Percentiles rank a stretch among this genome's conserved stretches.
These are phyloP conservation scores for Trichophaea hybrida DNA, from an alignment of 2,329 filamentous ascomycete species.

Conservation along the genomic window DNA sequence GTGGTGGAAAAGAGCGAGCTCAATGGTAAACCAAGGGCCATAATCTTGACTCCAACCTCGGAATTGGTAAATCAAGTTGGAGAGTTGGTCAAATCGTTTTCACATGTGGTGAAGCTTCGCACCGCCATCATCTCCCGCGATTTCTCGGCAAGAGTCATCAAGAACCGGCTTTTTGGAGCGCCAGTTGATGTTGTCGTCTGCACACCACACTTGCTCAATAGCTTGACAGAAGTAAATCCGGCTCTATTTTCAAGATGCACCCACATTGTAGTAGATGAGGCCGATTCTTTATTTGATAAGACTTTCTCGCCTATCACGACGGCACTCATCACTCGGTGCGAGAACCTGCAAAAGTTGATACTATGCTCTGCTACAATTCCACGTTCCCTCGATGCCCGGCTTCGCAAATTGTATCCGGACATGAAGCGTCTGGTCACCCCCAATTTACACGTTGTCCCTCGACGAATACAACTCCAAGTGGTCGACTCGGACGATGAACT, in stretches of 20 bases:
- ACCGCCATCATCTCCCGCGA: slow-evolving; percentile 68
- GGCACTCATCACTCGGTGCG: slow-evolving; percentile 64
- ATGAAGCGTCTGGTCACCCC: slow-evolving; percentile 81
- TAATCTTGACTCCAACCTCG: slow-evolving; percentile 81
- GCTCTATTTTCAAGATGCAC: slow-evolving; percentile 84
- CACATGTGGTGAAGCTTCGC: slow-evolving; percentile 76
- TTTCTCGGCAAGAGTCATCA: slow-evolving; percentile 62
- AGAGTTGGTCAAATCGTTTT: slow-evolving; percentile 62
- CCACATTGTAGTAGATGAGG: slow-evolving; percentile 85
- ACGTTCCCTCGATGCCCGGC: slow-evolving; percentile 67
- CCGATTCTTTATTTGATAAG: slow-evolving; percentile 86
- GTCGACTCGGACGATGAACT: slow-evolving; percentile 86
- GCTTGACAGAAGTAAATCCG: slow-evolving; percentile 77
- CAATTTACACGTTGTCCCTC: slow-evolving; percentile 88
- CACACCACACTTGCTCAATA: slow-evolving; percentile 78
- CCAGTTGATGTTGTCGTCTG: slow-evolving; percentile 77
- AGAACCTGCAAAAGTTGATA: slow-evolving; percentile 69
- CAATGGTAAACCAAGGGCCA: slow-evolving; percentile 62
- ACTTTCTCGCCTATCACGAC: slow-evolving; percentile 77
- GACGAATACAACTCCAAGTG: slow-evolving; percentile 83
- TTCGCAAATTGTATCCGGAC: slow-evolving; percentile 68
- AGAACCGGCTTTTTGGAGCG: slow-evolving; percentile 64
- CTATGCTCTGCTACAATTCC: slow-evolving; percentile 96
- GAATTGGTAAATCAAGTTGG: slow-evolving; percentile 86
- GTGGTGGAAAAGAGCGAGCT: slow-evolving; percentile 55